Evolutionary conservation across 805 yeast species (phyloP).

Genomic region (Metschnikowia amazonensis): DNA sequence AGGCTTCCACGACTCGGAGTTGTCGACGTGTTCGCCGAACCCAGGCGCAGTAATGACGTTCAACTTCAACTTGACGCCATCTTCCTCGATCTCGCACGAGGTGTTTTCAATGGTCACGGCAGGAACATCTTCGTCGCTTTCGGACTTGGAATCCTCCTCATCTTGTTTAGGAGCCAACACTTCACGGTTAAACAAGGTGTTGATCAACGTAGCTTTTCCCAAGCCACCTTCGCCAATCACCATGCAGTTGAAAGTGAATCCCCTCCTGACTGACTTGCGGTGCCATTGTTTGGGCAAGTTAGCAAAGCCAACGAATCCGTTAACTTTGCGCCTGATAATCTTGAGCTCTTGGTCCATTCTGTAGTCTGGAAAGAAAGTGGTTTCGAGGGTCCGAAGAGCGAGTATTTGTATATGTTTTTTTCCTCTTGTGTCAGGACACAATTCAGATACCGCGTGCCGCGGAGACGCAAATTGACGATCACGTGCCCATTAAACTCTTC

Average conservation of each 20-base stretch:
- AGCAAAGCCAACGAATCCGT: slow-evolving; percentile 94
- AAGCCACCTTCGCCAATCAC: slow-evolving; percentile 90
- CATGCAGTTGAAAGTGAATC: slow-evolving; percentile 83
- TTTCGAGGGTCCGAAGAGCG: background rate
- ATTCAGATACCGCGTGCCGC: slow-evolving; percentile 8
- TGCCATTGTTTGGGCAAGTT: slow-evolving; percentile 99
- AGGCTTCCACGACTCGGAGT: slow-evolving; percentile 75
- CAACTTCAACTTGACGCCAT: slow-evolving; percentile 81
- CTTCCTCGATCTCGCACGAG: slow-evolving; percentile 64
- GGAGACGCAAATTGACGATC: slow-evolving; percentile 1
- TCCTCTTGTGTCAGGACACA: slow-evolving; percentile 12
- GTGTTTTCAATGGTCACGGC: slow-evolving; percentile 27
- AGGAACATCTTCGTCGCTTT: slow-evolving; percentile 14
- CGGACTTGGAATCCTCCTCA: slow-evolving; percentile 8
- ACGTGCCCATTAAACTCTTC: slow-evolving; percentile 2
- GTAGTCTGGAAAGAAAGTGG: slow-evolving; percentile 2
- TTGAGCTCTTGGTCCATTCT: slow-evolving; percentile 43
- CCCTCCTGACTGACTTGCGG: slow-evolving; percentile 64
- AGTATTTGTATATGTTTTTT: slow-evolving; percentile 6
- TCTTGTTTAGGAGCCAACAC: slow-evolving; percentile 20
- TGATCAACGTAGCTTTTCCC: slow-evolving; percentile 89
- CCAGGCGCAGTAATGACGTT: slow-evolving; percentile 90
- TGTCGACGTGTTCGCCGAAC: slow-evolving; percentile 86
- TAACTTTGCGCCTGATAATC: slow-evolving; percentile 76
- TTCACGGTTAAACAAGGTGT: slow-evolving; percentile 68